phyloP scores from a whole-genome alignment of 2,329 filamentous ascomycete genomes.

The Penicillium palitans region DNA sequence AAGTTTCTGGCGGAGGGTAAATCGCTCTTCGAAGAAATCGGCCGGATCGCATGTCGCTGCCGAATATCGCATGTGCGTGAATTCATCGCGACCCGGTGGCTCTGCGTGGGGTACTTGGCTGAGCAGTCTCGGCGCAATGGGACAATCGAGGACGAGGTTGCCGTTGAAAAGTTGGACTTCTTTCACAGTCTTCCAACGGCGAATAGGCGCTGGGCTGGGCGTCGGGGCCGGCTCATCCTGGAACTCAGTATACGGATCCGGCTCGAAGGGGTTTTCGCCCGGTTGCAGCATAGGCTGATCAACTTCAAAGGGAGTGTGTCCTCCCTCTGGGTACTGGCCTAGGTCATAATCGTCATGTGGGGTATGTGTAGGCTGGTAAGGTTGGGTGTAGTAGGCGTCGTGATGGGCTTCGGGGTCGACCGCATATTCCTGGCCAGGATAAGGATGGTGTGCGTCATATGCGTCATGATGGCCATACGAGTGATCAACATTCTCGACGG shows the following conservation, averaged over 20 bases:
- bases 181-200: conserved; percentile 97
- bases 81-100: conserved; percentile 76
- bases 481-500: conserved; percentile 66
- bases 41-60: conserved; percentile 91
- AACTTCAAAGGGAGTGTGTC: conserved; percentile 64
- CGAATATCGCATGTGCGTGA: conserved; percentile 80
- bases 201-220: conserved; percentile 63
- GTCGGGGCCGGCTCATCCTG: conserved; percentile 46
- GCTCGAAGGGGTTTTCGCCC: conserved; percentile 62
- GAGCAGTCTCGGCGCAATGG: conserved; percentile 82
- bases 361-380: conserved; percentile 68
- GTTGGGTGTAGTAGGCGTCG: conserved; percentile 80
- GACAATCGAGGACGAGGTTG: conserved; percentile 95
- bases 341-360: conserved; percentile 58
- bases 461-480: conserved; percentile 64
- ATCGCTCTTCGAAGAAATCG: conserved; percentile 84
- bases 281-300: conserved; percentile 70
- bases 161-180: conserved; percentile 96
- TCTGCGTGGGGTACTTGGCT: conserved; percentile 83
- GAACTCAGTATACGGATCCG: conserved; percentile 57
- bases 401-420: conserved; percentile 83
- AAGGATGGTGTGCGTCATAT: conserved; percentile 57
- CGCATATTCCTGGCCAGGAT: conserved; percentile 66
- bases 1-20: conserved; percentile 85
- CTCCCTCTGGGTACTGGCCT: conserved; percentile 53